phyloP scores from a whole-genome alignment of 2,329 filamentous ascomycete genomes.

The Camillea tinctor region DNA sequence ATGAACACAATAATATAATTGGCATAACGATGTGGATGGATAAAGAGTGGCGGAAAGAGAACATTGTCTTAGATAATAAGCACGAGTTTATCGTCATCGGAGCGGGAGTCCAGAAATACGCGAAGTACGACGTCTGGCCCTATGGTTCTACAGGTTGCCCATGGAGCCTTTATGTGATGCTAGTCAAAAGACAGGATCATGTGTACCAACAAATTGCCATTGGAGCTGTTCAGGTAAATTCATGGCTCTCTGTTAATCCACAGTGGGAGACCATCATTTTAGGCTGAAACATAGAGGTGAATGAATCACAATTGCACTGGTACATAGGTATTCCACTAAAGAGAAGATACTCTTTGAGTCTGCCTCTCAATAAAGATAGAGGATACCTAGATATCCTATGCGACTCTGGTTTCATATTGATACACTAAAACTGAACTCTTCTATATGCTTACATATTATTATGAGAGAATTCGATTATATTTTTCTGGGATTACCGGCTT shows the following conservation, averaged over 20 bases:
- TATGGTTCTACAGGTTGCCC: background rate
- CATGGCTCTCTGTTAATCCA: background rate
- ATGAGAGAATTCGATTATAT: too few relatives aligned
- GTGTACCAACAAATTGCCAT: background rate
- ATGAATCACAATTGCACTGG: too few relatives aligned
- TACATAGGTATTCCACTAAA: too few relatives aligned
- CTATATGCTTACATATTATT: too few relatives aligned
- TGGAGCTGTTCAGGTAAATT: background rate
- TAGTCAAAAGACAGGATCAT: background rate
- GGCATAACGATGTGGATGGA: slow-evolving; percentile 1
- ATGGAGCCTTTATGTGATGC: background rate
- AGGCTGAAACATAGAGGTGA: background rate
- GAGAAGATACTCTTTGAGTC: too few relatives aligned
- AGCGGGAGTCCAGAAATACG: background rate
- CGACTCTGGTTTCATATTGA: too few relatives aligned
- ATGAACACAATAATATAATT: background rate
- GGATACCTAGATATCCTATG: too few relatives aligned
- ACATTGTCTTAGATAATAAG: background rate
- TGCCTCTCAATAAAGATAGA: too few relatives aligned
- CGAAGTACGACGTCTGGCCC: background rate
- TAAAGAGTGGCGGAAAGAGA: background rate
- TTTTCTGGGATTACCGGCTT: too few relatives aligned
- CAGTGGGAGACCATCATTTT: background rate
- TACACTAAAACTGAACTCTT: too few relatives aligned
- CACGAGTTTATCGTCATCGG: background rate